These are phyloP conservation scores for Fusarium nygamai DNA, from an alignment of 2,329 filamentous ascomycete species.

Conservation along the genomic window DNA sequence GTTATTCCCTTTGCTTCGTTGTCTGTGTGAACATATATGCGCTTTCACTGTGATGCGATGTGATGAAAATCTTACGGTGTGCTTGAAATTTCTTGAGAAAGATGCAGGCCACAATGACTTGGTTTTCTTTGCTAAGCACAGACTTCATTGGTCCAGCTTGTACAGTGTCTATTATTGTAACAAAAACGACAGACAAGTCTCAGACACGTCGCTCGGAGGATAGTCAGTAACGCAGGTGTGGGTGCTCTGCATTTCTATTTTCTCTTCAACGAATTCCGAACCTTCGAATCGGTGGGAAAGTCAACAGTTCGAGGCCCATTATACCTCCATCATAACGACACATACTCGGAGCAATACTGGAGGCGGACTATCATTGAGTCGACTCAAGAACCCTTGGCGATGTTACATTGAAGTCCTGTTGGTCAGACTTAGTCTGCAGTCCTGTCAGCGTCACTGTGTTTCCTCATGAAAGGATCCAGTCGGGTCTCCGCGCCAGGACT, in stretches of 20 bases:
- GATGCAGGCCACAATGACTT: background rate
- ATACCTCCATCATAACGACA: background rate
- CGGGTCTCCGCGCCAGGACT: background rate
- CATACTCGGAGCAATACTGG: background rate
- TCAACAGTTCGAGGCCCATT: constrained; percentile 4
- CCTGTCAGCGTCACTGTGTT: background rate
- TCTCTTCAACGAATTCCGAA: constrained; percentile 3
- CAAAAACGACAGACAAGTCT: constrained; percentile 4
- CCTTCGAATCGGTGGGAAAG: constrained; percentile 12
- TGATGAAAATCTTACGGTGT: constrained; percentile 27
- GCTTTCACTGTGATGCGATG: constrained; percentile 6
- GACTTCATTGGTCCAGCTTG: constrained; percentile 1
- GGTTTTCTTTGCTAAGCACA: constrained; percentile 1
- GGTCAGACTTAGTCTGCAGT: constrained; percentile 5
- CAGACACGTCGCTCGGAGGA: constrained; percentile 19
- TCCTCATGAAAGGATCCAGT: constrained; percentile 1
- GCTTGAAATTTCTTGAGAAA: constrained; percentile 9
- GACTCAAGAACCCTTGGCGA: constrained; percentile 14
- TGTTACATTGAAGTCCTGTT: constrained; percentile 28
- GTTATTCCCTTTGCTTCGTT: constrained; percentile 2
- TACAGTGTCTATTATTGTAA: background rate
- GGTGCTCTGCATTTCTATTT: constrained; percentile 2
- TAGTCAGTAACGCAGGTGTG: background rate
- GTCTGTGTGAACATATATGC: constrained; percentile 7
- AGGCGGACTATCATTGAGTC: constrained; percentile 6